Conservation (phyloP, 139 green algal genomes). For the Pleodorina starrii region DNA sequence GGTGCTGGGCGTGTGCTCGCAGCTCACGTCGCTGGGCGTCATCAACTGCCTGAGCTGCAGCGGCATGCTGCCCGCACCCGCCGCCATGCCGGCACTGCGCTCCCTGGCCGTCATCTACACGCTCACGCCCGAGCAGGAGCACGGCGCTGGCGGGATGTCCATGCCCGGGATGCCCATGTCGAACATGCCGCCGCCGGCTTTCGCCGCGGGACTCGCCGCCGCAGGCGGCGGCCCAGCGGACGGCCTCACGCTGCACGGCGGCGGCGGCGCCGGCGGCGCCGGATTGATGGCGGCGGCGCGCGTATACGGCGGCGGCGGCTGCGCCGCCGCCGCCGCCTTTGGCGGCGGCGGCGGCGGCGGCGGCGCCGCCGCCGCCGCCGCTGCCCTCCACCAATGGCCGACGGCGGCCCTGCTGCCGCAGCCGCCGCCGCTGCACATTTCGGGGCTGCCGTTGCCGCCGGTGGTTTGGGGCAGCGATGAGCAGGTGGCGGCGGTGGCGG, state of each 20-base stretch:
- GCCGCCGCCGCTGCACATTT: not conserved
- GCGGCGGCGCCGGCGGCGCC: not conserved
- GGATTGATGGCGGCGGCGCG: no score
- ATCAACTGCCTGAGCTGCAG: conserved; percentile 47
- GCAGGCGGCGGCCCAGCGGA: no score
- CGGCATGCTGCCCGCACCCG: conserved; percentile 4
- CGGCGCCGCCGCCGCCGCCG: not conserved
- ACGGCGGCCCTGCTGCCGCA: not conserved
- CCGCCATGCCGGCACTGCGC: conserved; percentile 7
- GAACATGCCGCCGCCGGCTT: not conserved
- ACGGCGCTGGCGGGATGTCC: not conserved
- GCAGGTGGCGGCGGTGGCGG: conserved; percentile 35
- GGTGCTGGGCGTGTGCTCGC: conserved; percentile 29
- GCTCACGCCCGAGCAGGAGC: conserved; percentile 16
- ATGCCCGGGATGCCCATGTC: not conserved
- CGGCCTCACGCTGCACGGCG: no score
- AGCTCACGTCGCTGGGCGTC: conserved; percentile 30
- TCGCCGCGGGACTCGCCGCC: no score
- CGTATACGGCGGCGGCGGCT: not conserved
- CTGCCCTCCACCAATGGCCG: not conserved
- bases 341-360: not conserved
- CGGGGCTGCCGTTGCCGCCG: conserved; percentile 25
- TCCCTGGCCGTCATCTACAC: conserved; percentile 35
- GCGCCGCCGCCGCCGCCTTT: not conserved
- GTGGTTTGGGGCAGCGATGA: conserved; percentile 43